Evolutionary conservation across 2,329 filamentous ascomycete species (phyloP), one percentile per base, ranked within the genome.

Genomic region (Lasiodiplodia gonubiensis): DNA sequence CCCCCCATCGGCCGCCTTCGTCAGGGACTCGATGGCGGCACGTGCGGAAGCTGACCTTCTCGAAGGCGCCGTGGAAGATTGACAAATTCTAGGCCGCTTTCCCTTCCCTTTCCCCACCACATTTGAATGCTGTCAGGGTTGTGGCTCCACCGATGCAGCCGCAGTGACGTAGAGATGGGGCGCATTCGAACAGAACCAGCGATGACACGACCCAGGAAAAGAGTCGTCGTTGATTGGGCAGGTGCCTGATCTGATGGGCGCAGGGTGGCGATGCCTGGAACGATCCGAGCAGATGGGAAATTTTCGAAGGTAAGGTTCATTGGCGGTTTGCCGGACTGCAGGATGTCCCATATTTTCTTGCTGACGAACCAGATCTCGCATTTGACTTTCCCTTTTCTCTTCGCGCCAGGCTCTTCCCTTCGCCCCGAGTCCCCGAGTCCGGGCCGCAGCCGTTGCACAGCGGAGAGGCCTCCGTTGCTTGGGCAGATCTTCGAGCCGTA

Each of bases 391-490:
- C 35, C 37, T 14, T 39, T 37, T 16, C 55, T 37, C 14, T 16
- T 7, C 21, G 12, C 37, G 8, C 23, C 53, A 30, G 55, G 27
- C 46, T 30, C 55, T 12, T 18, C 46, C 21, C 21, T 37, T 46
- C 21, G 39, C 48, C 39, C 57, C 57, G 57, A 61, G 39, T 30
- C 25, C 16, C 59, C 59, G 59, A 63, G 30, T 39, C 59, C 59
- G 59, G 59, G n/a, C 59, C 59, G 59, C 27, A 39, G 46, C 59
- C 59, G 59, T 63, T 63, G 59, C 46, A 39, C 21, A 35, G 59
- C 59, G 59, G 59, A 63, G 59, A 51, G 42, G 12, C 46, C 18
- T 51, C 59, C 59, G 59, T 37, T 12, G 46, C 25, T 27, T 39
- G 55, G 39, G 18, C 4, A n/a, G 30, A 63, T 51, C 46, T 37